Evolutionary conservation across 345 rosid genomes (phyloP), one percentile per base, ranked within the genome.

Genomic region (Dimocarpus longan): DNA sequence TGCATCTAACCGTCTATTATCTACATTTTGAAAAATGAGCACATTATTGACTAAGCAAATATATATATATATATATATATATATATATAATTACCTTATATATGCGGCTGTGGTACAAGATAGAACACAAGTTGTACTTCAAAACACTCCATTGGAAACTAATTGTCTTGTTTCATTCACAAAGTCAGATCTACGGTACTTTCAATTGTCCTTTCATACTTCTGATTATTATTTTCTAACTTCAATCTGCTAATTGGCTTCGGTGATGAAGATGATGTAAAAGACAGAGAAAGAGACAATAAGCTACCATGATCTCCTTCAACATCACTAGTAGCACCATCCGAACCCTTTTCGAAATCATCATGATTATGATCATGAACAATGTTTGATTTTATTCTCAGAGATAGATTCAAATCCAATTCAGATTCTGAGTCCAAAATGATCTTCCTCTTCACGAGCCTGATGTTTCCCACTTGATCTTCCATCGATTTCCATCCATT

Each of bases 151-250:
- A 90, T 90, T 75, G 86, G 88, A 89, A 90, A 78, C 70, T n/a
- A 24, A 26, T 78, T 79, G 80, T 80, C 89, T 78, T 79, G 83
- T 80, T 86, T 59, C 85, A 87, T 91, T 92, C 97, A 91, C 72
- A 92, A 81, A 90, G 97, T 91, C 88, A 92, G 98, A 88, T 94
- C 95, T 77, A 87, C 93, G 81, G 91, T 86, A 92, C 93, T 91
- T 78, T 89, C 84, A 50, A 4, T 50, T 12, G 76, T 83, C 75
- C 84, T 77, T 71, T 77, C 78, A 52, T 46, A 70, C 86, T 84
- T 84, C 66, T 73, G 80, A 72, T 71, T 42, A 57, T 74, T 62
- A 77, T 80, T 78, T 80, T 66, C 78, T 76, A 80, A 82, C 80
- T 80, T 80, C 84, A 79, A 80, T 78, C 78, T 73, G 46, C 68